These are phyloP conservation scores for Vicia sativa DNA, from an alignment of 306 rosid species.

Conservation along the genomic window DNA sequence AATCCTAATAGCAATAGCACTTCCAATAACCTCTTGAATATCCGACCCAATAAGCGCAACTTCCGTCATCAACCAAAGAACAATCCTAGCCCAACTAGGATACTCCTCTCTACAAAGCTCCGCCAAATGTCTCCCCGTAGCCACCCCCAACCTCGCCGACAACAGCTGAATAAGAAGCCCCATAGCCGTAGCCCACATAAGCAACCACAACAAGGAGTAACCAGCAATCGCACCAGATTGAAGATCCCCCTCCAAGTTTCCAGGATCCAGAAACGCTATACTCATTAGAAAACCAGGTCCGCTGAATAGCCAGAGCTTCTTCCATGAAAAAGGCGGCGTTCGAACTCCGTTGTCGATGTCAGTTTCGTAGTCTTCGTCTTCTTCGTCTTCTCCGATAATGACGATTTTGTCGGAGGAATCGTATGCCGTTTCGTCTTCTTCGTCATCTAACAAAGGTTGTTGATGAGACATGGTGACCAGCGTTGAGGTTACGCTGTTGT, in stretches of 20 bases:
- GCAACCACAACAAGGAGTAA: constrained; percentile 86
- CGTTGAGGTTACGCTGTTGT: constrained; percentile 13
- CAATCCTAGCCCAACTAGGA: constrained; percentile 77
- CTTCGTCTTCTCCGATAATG: constrained; percentile 63
- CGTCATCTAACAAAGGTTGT: constrained; percentile 55
- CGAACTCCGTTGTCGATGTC: constrained; percentile 31
- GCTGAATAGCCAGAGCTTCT: constrained; percentile 90
- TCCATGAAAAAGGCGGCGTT: constrained; percentile 86
- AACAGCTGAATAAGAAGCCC: constrained; percentile 86
- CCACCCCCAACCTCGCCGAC: constrained; percentile 92
- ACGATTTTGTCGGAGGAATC: constrained; percentile 66
- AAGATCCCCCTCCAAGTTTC: constrained; percentile 93
- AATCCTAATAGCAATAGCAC: constrained; percentile 92
- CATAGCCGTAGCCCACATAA: constrained; percentile 92
- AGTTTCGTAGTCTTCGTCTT: constrained; percentile 53
- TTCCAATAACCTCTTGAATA: constrained; percentile 96
- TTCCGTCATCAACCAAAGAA: constrained; percentile 95
- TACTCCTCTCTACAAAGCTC: constrained; percentile 95
- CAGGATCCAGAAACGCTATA: constrained; percentile 92
- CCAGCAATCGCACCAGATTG: constrained; percentile 96
- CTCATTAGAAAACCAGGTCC: constrained; percentile 98
- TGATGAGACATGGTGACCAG: constrained; percentile 50
- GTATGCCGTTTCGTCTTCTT: constrained; percentile 60
- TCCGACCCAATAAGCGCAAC: constrained; percentile 90
- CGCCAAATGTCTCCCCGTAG: constrained; percentile 88